Conservation (phyloP, 2,329 filamentous ascomycete species). For the Trichoderma asperellum region DNA sequence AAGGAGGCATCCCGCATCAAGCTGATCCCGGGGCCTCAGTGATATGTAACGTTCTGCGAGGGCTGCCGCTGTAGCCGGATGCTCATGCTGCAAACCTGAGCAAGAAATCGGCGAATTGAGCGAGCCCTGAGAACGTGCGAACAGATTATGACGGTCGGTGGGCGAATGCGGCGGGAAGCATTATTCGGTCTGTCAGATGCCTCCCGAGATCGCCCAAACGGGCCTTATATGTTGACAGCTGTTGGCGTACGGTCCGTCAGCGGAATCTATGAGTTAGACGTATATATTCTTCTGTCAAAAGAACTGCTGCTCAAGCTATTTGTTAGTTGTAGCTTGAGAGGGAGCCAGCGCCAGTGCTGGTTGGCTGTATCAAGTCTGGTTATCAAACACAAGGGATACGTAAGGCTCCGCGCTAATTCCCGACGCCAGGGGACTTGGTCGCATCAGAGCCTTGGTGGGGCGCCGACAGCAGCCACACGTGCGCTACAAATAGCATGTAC, state of each 20-base stretch:
- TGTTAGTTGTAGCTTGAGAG: neutral
- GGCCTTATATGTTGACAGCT: neutral
- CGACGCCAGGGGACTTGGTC: constrained; percentile 18
- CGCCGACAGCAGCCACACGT: constrained; percentile 23
- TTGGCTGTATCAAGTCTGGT: constrained; percentile 11
- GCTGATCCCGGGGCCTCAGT: constrained; percentile 3
- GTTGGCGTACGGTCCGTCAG: neutral
- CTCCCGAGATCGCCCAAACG: neutral
- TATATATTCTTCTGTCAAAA: neutral
- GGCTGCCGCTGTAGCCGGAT: constrained; percentile 31
- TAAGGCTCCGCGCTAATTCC: constrained; percentile 23
- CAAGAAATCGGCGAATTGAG: neutral
- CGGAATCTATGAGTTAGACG: neutral
- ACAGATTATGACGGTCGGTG: constrained; percentile 13
- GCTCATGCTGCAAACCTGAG: constrained; percentile 32
- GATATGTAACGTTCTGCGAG: constrained; percentile 27
- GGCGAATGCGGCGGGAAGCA: constrained; percentile 10
- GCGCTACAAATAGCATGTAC: neutral
- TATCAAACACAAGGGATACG: constrained; percentile 26
- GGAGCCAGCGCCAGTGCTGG: neutral
- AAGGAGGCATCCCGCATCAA: constrained; percentile 59
- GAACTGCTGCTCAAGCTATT: constrained; percentile 3
- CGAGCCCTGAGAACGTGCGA: neutral
- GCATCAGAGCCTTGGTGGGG: constrained; percentile 22
- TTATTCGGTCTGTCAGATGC: constrained; percentile 14